Evolutionary conservation across 345 rosid genomes (phyloP), one percentile per base, ranked within the genome.

Genomic region (Acer campestre): DNA sequence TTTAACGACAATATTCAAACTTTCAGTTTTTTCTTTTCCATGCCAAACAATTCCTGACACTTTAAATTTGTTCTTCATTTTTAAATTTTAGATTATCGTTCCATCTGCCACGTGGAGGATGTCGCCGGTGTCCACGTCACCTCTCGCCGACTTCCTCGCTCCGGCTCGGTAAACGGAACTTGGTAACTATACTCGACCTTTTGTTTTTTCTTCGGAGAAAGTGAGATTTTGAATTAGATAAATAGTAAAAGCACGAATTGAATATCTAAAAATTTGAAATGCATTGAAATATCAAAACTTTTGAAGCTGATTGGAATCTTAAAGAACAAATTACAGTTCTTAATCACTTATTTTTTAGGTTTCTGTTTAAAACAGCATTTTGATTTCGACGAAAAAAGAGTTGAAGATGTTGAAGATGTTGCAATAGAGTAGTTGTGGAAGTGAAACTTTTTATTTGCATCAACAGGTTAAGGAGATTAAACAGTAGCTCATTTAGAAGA

Each of bases 31-130:
- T 66, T 23, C 1, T 11, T 22, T 44, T 7, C 1, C 61, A 38
- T 38, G 46, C 73, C 82, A 67, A 70, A 71, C 75, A 42, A 68
- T 48, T 25, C 23, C 75, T 18, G 17, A 12, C 8, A 11, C 18
- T 75, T 70, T 51, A 20, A 7, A 18, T 8, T 48, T 71, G 14
- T 53, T 75, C 11, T 31, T 42, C 11, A n/a, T 61, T 65, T 68
- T 61, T 73, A 7, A 64, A 62, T 68, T 72, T 73, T 75, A 94
- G 98, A 86, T 83, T 82, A 75, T 80, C 92, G 95, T 74, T 79
- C 81, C 17, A 40, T 72, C 17, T 80, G 81, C 81, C 81, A 46
- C 84, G 73, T 75, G 68, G 95, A 88, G 70, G 97, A 87, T 70
- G 85, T 70, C 75, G 68, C 86, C 67, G 78, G 86, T 55, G 82